Evolutionary conservation across 768 basidiomycete genomes (phyloP).

Genomic region (Calvatia gigantea): DNA sequence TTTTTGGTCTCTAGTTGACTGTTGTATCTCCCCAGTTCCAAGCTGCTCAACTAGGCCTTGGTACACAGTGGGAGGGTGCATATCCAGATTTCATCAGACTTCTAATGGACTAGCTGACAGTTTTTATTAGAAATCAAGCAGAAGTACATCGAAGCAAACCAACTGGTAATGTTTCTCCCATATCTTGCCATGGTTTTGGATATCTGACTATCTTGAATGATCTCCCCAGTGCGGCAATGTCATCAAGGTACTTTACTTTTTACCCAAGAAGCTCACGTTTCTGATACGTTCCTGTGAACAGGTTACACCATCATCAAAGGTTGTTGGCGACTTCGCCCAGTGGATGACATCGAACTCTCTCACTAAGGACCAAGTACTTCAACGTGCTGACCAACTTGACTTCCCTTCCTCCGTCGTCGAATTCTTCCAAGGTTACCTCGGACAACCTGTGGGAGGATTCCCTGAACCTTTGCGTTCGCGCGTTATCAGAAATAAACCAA

Average conservation of each 20-base stretch:
- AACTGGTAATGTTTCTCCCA: constrained; percentile 57
- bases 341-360: constrained; percentile 98
- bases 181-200: constrained; percentile 8
- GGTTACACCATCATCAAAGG: constrained; percentile 99
- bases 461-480: constrained; percentile 91
- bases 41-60: constrained; percentile 94
- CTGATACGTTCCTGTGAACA: constrained; percentile 21
- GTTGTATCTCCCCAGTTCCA: constrained; percentile 70
- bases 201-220: constrained; percentile 12
- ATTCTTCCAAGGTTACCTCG: constrained; percentile 99
- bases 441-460: constrained; percentile 97
- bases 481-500: constrained; percentile 89
- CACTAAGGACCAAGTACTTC: constrained; percentile 80
- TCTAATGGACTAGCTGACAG: constrained; percentile 12
- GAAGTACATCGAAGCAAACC: constrained; percentile 98
- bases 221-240: constrained; percentile 83
- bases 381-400: constrained; percentile 85
- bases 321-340: constrained; percentile 98
- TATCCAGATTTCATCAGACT: constrained; percentile 9
- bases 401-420: constrained; percentile 97
- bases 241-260: constrained; percentile 63
- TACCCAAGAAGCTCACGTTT: background rate
- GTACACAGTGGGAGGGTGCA: constrained; percentile 90
- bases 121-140: constrained; percentile 78
- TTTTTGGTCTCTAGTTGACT: constrained; percentile 16